A percentile compares a stretch with the other conserved stretches of the same genome.
Conservation (phyloP, 371 early-diverging fungal genomes). For the Fennellomyces sp. region DNA sequence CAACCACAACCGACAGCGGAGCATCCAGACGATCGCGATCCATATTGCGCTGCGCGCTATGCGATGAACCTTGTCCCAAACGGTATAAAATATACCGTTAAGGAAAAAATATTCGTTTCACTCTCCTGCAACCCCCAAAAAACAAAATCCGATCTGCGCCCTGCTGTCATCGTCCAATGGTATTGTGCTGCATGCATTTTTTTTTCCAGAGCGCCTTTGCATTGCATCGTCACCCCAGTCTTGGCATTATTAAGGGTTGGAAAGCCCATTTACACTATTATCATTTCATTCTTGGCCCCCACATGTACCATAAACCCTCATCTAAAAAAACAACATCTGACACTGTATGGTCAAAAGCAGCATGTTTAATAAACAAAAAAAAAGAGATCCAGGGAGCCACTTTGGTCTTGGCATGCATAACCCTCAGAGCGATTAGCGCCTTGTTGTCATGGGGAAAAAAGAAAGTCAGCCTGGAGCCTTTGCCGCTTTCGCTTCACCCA, state of each 20-base stretch:
- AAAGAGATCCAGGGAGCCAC: no score
- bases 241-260: conserved; percentile 9
- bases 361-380: no score
- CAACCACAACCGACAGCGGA: conserved; percentile 23
- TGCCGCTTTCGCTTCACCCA: neutral
- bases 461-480: neutral
- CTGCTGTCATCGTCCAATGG: neutral
- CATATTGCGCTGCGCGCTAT: conserved; percentile 27
- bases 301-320: no score
- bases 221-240: neutral
- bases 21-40: conserved; percentile 17
- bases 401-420: no score
- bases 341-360: no score
- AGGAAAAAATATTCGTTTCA: conserved; percentile 3
- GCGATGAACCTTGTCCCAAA: conserved; percentile 13
- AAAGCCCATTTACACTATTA: no score
- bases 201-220: neutral
- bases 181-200: no score
- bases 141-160: neutral
- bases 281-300: neutral
- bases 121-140: neutral
- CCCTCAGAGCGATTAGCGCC: neutral
- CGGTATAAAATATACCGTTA: conserved; percentile 7
- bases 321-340: no score
- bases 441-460: conserved; percentile 6